Evolutionary conservation across 2,329 filamentous ascomycete genomes (phyloP).

Genomic region (Hirsutella minnesotensis): DNA sequence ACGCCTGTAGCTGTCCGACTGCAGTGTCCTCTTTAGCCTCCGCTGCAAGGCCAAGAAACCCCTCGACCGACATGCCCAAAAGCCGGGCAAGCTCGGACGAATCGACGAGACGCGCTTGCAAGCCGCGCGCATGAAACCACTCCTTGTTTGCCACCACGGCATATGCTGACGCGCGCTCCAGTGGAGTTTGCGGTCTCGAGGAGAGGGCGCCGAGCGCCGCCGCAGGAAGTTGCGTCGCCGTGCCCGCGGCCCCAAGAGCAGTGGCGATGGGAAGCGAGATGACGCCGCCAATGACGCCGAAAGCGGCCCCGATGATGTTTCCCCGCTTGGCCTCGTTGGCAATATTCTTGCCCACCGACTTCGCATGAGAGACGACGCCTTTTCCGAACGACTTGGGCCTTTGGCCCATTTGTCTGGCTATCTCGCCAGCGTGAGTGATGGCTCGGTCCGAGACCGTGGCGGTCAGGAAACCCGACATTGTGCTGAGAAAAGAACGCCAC

Average conservation of each 20-base stretch:
- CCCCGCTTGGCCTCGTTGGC: conserved; percentile 23
- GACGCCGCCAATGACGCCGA: conserved; percentile 22
- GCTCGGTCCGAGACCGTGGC: conserved; percentile 32
- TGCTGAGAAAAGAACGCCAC: conserved; percentile 23
- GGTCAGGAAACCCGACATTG: conserved; percentile 32
- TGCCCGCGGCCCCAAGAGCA: conserved; percentile 23
- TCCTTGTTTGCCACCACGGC: conserved; percentile 27
- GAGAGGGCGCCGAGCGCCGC: conserved; percentile 19
- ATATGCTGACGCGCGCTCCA: conserved; percentile 29
- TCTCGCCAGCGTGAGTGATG: conserved; percentile 28
- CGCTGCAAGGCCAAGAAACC: conserved; percentile 26
- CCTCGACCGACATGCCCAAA: conserved; percentile 18
- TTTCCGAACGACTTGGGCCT: conserved; percentile 24
- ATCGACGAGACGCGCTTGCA: conserved; percentile 25
- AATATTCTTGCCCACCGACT: conserved; percentile 23
- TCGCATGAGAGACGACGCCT: conserved; percentile 22
- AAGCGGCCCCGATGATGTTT: conserved; percentile 26
- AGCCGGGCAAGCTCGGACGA: conserved; percentile 16
- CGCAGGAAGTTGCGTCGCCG: conserved; percentile 21
- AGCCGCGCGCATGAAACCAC: conserved; percentile 27
- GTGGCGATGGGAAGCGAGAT: conserved; percentile 26
- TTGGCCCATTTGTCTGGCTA: conserved; percentile 22
- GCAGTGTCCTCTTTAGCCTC: conserved; percentile 9
- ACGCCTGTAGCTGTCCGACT: conserved; percentile 10
- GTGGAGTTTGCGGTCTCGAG: conserved; percentile 26